Conservation (phyloP, 2,329 filamentous ascomycete species). For the Teratosphaeria gauchensis region DNA sequence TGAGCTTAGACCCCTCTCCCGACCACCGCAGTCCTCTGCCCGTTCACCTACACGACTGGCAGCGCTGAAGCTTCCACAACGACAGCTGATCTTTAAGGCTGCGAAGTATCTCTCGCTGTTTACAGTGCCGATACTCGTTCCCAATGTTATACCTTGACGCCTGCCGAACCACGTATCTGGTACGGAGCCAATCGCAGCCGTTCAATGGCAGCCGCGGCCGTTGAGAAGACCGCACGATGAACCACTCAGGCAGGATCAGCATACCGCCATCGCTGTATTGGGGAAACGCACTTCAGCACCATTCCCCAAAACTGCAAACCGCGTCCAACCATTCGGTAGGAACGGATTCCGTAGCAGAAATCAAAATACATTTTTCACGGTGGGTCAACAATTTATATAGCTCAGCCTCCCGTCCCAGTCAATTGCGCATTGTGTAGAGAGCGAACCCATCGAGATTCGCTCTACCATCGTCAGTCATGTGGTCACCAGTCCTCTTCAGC, state of each 20-base stretch:
- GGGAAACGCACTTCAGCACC: not conserved
- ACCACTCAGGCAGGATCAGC: not conserved
- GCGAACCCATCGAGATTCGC: not conserved
- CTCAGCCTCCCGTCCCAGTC: not conserved
- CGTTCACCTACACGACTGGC: not conserved
- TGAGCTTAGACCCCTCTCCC: not conserved
- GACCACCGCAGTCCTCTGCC: not conserved
- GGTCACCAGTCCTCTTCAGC: not conserved
- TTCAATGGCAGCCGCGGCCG: not conserved
- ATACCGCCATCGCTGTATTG: not conserved
- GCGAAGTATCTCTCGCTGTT: not conserved
- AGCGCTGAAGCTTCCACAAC: not conserved
- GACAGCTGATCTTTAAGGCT: not conserved
- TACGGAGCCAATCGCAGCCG: not conserved
- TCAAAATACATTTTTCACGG: not conserved
- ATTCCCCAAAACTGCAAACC: no score
- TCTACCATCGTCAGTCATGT: not conserved
- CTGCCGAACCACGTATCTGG: no score
- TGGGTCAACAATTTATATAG: not conserved
- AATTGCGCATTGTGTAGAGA: not conserved
- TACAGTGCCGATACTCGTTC: no score
- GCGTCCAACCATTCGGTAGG: no score
- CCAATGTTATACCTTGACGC: no score
- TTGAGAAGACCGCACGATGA: not conserved
- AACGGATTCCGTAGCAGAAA: not conserved